phyloP scores from a whole-genome alignment of 305 asterid species.

The Fraxinus platypoda region DNA sequence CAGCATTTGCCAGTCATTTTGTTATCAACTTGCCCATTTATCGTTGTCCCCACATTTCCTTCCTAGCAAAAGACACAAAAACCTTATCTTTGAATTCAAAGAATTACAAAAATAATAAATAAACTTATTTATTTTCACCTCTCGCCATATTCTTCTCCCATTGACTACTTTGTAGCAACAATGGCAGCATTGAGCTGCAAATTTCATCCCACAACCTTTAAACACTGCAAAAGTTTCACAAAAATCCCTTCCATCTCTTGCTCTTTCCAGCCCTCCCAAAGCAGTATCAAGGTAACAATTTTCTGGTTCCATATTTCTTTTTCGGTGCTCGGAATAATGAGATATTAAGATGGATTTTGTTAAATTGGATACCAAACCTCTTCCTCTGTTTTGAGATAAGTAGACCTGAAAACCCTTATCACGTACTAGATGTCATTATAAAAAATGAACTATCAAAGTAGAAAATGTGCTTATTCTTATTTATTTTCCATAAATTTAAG shows the following conservation, averaged over 20 bases:
- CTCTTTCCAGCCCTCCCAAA: slow-evolving; percentile 52
- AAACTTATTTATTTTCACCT: not conserved
- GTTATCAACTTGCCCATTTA: not conserved
- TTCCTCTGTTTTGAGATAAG: not conserved
- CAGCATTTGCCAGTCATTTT: not conserved
- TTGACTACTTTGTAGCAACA: slow-evolving; percentile 10
- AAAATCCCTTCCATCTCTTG: slow-evolving; percentile 37
- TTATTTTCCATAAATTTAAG: not conserved
- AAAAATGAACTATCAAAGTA: not conserved
- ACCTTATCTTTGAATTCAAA: slow-evolving; percentile 24
- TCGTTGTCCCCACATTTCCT: slow-evolving; percentile 21
- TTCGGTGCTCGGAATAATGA: not conserved
- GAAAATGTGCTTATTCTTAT: not conserved
- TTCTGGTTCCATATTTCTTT: not conserved
- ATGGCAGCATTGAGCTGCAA: slow-evolving; percentile 57
- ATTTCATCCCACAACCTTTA: slow-evolving; percentile 29
- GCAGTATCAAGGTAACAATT: slow-evolving; percentile 50
- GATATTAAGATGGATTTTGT: not conserved
- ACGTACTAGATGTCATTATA: not conserved
- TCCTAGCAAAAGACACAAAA: slow-evolving; percentile 13
- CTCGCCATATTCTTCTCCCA: not conserved
- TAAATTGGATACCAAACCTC: not conserved
- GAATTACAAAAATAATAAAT: not conserved
- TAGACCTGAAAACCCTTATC: not conserved
- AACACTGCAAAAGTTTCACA: not conserved